Evolutionary conservation across 2,329 filamentous ascomycete genomes (phyloP), one percentile per base, ranked within the genome.

Genomic region (Venturiaceae sp.): DNA sequence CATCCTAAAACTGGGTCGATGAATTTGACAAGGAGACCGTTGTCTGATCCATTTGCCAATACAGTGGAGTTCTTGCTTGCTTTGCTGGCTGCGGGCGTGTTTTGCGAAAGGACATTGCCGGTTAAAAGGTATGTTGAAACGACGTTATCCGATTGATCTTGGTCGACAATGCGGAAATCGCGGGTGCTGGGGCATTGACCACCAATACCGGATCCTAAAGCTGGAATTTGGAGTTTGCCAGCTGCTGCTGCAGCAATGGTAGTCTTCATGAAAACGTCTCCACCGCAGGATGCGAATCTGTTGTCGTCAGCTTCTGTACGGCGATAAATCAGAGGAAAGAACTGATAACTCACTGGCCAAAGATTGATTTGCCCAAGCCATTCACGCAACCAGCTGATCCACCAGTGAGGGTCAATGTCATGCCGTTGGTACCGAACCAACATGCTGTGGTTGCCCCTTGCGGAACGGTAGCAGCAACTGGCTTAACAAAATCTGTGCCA

Each of bases 251-350:
- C 26, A 30, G 52, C 52, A 26, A 9, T 54, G 30, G 13, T 30
- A 54, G 33, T 28, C 21, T 54, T 54, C 26, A 54, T 54, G 52
- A 54, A 54, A 28, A 32, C 52, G 19, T 54, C 52, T 7, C 52
- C 26, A 30, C 19, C 33, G 26, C 52, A 54, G 52, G 26, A 28
- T 16, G 52, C 52, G 30, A 54, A 54, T 28, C n/a, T 54, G 9
- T 54, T 30, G 30, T n/a, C 52, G 36, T n/a, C n/a, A n/a, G n/a
- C n/a, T n/a, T n/a, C n/a, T n/a, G n/a, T n/a, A n/a, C n/a, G n/a
- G n/a, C n/a, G 11, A 11, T 39, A 11, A 39, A 39, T n/a, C 11
- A 11, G 11, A 11, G 11, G 11, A 39, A 11, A 39, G n/a, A 39
- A n/a, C 11, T n/a, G 36, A 39, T 39, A 11, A 39, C 36, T 39